A percentile compares a stretch with the other conserved stretches of the same genome.
These are phyloP conservation scores for Chaetomium olivaceum DNA, from an alignment of 2,329 filamentous ascomycete species.

Conservation along the genomic window DNA sequence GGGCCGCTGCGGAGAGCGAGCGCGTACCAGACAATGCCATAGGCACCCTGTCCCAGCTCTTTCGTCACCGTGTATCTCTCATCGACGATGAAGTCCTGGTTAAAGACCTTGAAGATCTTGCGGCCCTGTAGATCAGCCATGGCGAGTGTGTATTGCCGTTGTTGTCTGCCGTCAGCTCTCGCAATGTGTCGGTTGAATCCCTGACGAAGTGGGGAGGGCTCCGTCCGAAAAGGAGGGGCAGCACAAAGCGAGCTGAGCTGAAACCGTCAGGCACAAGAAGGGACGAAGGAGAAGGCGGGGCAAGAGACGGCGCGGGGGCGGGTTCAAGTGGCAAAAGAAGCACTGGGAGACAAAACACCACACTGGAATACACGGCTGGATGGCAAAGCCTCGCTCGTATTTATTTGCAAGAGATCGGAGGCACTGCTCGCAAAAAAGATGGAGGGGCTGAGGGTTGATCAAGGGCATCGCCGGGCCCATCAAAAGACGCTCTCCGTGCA, in stretches of 20 bases:
- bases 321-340: background rate
- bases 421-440: constrained; percentile 3
- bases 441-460: constrained; percentile 15
- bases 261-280: constrained; percentile 8
- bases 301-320: background rate
- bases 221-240: constrained; percentile 15
- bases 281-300: background rate
- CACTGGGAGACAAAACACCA: background rate
- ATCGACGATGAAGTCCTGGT: constrained; percentile 98
- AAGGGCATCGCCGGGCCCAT: constrained; percentile 11
- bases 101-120: constrained; percentile 99
- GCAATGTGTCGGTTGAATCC: background rate
- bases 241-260: constrained; percentile 6
- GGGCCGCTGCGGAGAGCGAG: constrained; percentile 1
- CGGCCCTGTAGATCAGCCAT: constrained; percentile 51
- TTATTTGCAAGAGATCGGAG: constrained; percentile 2
- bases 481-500: constrained; percentile 7
- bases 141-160: constrained; percentile 15
- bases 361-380: background rate
- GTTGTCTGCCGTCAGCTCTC: background rate
- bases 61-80: constrained; percentile 98
- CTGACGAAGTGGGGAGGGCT: constrained; percentile 10
- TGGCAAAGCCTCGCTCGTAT: constrained; percentile 6
- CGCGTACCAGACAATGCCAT: constrained; percentile 93
- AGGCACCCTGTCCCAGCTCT: constrained; percentile 96